Conservation (phyloP, 2,329 filamentous ascomycete genomes). For the Xylariaceae sp. region DNA sequence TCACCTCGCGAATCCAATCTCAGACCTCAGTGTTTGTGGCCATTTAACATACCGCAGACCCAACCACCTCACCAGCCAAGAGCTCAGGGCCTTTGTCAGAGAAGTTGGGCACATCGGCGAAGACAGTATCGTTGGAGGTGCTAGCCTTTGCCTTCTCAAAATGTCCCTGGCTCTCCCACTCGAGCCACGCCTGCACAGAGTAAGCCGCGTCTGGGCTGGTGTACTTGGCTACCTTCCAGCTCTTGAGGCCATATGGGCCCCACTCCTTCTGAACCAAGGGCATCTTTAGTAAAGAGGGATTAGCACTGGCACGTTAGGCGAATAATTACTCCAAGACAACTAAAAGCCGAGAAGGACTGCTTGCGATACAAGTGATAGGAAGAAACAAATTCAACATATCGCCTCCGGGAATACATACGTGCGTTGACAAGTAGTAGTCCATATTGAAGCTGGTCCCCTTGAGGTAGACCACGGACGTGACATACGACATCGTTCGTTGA, state of each 20-base stretch:
- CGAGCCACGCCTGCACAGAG: conserved; percentile 39
- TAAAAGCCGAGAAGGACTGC: not conserved
- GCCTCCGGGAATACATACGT: conserved; percentile 34
- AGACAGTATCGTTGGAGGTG: conserved; percentile 28
- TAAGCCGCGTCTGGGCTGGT: conserved; percentile 33
- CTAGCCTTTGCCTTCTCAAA: conserved; percentile 30
- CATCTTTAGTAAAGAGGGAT: conserved; percentile 39
- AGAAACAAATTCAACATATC: not conserved
- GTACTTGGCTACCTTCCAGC: conserved; percentile 42
- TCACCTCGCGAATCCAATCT: not conserved
- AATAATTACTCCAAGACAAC: not conserved
- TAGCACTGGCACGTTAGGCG: no score
- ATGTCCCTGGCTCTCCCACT: conserved; percentile 38
- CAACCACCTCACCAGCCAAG: conserved; percentile 25
- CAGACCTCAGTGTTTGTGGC: not conserved
- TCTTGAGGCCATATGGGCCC: conserved; percentile 47
- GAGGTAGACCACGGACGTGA: conserved; percentile 48
- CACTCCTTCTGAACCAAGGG: conserved; percentile 49
- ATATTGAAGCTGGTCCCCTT: conserved; percentile 52
- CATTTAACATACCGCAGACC: conserved; percentile 7
- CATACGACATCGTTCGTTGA: conserved; percentile 28
- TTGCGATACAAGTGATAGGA: not conserved
- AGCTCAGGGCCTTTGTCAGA: conserved; percentile 29
- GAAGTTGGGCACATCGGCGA: conserved; percentile 45
- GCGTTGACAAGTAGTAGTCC: conserved; percentile 53